Conservation (phyloP, 306 rosid species). For the Cucurbita moschata region DNA sequence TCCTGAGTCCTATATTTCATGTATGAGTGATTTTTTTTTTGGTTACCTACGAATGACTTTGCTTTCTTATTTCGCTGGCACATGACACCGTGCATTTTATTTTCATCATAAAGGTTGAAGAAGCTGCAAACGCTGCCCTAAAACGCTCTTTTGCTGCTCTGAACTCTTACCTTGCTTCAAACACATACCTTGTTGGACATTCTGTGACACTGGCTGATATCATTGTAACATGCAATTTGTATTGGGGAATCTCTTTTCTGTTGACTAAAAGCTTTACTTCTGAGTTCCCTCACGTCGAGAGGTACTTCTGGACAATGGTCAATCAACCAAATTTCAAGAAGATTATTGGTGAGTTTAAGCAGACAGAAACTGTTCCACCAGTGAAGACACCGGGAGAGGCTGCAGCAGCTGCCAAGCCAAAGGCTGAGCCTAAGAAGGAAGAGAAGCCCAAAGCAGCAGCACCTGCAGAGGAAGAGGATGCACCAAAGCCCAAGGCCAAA, state of each 20-base stretch:
- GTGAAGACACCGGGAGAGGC: slow-evolving; percentile 59
- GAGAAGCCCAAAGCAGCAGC: slow-evolving; percentile 29
- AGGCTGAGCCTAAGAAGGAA: slow-evolving; percentile 49
- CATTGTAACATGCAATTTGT: slow-evolving; percentile 31
- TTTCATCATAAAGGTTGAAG: slow-evolving; percentile 49
- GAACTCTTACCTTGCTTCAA: slow-evolving; percentile 53
- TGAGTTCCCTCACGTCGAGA: slow-evolving; percentile 80
- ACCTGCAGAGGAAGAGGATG: slow-evolving; percentile 47
- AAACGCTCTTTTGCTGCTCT: slow-evolving; percentile 59
- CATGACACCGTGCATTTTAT: neutral
- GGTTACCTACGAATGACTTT: neutral
- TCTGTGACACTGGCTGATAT: slow-evolving; percentile 76
- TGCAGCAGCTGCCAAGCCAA: slow-evolving; percentile 45
- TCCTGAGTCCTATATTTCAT: neutral
- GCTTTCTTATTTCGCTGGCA: neutral
- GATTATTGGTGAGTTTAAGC: slow-evolving; percentile 59
- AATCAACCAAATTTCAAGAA: slow-evolving; percentile 77
- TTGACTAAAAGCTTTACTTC: slow-evolving; percentile 58
- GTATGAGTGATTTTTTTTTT: neutral
- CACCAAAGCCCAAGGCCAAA: slow-evolving; percentile 85
- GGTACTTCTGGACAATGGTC: slow-evolving; percentile 92
- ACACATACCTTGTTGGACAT: slow-evolving; percentile 73
- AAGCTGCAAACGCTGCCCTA: slow-evolving; percentile 38
- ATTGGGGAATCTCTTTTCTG: slow-evolving; percentile 18
- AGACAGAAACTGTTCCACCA: slow-evolving; percentile 38